Evolutionary conservation across 257 asterid species (phyloP), one percentile per base, ranked within the genome.

Genomic region (Paraleonurus japonicus): DNA sequence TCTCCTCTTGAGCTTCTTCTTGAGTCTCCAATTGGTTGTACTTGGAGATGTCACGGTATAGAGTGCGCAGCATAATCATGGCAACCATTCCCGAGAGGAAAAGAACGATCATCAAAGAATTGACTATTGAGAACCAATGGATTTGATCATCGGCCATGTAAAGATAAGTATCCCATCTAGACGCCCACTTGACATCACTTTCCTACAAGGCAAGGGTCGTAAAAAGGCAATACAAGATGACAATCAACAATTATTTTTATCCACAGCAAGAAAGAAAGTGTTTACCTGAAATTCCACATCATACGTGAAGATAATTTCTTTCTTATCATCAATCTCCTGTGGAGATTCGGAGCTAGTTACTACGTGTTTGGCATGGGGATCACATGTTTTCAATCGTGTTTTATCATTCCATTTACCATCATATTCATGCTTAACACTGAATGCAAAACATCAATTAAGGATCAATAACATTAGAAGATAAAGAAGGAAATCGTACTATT

Each of bases 11-110:
- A 19, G 97, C 95, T 84, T 92, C 97, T 86, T 92, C 97, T 68
- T 87, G 96, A 59, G 97, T 89, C 85, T 91, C 97, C 55, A 91
- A 74, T 78, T 91, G 96, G 82, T 91, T 91, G 85, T 91, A 91
- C 78, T 85, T 87, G 53, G 97, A 89, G 77, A 92, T 92, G 79
- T 92, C 97, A 51, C 96, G 95, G 76, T 89, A 92, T 53, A 92
- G 92, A 4, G 97, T 92, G 32, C 97, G 85, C 75, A 91, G 76
- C 97, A 91, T 91, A 80, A 91, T 91, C 97, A 91, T 91, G 50
- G 97, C 97, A 65, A 91, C 97, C 97, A 91, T 91, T 68, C 97
- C 97, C 59, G 97, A 91, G 23, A 91, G 89, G 81, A 91, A 91
- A 68, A 91, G 92, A 41, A 91, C 97, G 69, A 91, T 91, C 96